Percentiles rank a stretch among this genome's conserved stretches.
Evolutionary conservation across 352 stramenopile genomes (phyloP).

Genomic region (Phytophthora foliorum): DNA sequence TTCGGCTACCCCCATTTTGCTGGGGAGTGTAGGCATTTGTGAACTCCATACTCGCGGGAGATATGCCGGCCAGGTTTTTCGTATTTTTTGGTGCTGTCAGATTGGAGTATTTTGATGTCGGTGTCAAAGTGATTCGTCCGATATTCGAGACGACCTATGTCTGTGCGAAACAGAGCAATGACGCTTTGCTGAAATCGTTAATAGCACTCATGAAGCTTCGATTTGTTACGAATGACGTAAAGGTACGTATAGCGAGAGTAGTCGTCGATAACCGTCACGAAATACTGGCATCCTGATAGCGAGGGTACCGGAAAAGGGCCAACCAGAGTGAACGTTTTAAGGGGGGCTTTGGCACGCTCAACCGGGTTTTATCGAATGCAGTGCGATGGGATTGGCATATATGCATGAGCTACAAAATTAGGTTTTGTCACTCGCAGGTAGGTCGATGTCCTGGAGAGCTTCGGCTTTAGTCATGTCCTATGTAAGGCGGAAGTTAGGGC

Average conservation of each 20-base stretch:
- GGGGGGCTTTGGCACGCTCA: conserved; percentile 20
- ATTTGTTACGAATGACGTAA: conserved; percentile 7
- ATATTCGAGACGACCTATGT: neutral
- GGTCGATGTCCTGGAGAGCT: neutral
- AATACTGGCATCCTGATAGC: conserved; percentile 15
- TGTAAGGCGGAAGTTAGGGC: conserved; percentile 4
- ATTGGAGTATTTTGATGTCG: neutral
- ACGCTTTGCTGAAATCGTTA: neutral
- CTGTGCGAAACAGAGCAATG: neutral
- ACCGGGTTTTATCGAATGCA: conserved; percentile 31
- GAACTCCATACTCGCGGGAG: conserved; percentile 11
- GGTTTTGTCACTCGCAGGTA: neutral
- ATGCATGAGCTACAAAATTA: conserved; percentile 23
- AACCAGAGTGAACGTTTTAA: conserved; percentile 26
- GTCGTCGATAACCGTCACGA: conserved; percentile 2
- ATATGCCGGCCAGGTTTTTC: neutral
- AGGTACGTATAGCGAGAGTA: conserved; percentile 4
- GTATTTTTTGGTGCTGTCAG: neutral
- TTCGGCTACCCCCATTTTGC: conserved; percentile 25
- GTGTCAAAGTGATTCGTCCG: neutral
- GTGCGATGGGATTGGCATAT: conserved; percentile 20
- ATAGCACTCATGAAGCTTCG: conserved; percentile 1
- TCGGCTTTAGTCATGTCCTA: conserved; percentile 3
- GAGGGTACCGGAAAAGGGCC: conserved; percentile 16
- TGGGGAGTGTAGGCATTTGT: conserved; percentile 20